These are phyloP conservation scores for Boletellus deceptivus DNA, from an alignment of 1,284 basidiomycete species.

Conservation along the genomic window DNA sequence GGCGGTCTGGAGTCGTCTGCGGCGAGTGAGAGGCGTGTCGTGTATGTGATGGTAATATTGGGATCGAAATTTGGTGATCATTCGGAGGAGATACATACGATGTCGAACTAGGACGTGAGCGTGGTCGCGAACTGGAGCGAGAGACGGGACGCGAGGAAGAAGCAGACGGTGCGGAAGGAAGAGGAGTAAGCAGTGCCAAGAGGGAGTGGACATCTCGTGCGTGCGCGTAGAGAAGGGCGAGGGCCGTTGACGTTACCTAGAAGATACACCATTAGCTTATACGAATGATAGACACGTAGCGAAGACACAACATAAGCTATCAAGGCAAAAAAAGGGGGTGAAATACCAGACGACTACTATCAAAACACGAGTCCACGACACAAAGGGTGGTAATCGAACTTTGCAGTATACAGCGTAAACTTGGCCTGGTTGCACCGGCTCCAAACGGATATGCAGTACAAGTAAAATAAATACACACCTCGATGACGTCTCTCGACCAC, in stretches of 20 bases:
- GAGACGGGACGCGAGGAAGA: conserved; percentile 22
- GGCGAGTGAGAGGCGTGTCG: conserved; percentile 8
- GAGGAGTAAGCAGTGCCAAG: conserved; percentile 18
- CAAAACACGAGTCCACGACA: background rate
- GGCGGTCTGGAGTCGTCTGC: background rate
- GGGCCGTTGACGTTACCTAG: conserved; percentile 32
- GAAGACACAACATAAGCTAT: background rate
- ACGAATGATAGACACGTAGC: background rate
- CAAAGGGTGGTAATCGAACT: background rate
- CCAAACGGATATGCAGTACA: background rate
- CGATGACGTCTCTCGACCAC: conserved; percentile 29
- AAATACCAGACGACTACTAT: background rate
- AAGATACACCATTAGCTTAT: conserved; percentile 8
- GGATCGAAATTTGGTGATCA: conserved; percentile 1
- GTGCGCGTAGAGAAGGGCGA: conserved; percentile 31
- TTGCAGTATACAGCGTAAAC: background rate
- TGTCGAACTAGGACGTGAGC: conserved; percentile 23
- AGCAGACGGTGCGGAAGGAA: conserved; percentile 2
- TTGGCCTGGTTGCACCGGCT: background rate
- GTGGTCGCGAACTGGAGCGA: conserved; percentile 21
- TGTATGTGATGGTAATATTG: conserved; percentile 11
- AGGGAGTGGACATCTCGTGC: conserved; percentile 23
- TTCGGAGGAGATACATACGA: conserved; percentile 9
- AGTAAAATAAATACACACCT: conserved; percentile 22
- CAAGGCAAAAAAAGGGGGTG: background rate